These are phyloP conservation scores for Sarocladium brachiariae DNA, from an alignment of 2,329 filamentous ascomycete genomes.

Conservation along the genomic window DNA sequence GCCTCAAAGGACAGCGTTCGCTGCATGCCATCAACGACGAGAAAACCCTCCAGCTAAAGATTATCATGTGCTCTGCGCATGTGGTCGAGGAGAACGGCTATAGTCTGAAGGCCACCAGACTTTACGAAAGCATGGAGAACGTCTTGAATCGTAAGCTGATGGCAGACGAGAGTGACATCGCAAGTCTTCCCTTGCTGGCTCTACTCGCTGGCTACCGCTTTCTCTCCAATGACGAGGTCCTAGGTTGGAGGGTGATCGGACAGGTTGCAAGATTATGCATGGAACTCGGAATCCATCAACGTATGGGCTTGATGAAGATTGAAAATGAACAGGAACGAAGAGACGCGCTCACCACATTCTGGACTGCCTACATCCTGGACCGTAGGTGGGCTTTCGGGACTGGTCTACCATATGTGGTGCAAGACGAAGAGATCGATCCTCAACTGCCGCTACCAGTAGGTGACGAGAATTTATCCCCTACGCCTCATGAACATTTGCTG, in stretches of 20 bases:
- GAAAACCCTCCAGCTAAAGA: conserved; percentile 66
- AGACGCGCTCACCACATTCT: conserved; percentile 68
- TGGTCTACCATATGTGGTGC: conserved; percentile 76
- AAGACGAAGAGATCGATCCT: conserved; percentile 80
- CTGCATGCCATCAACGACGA: conserved; percentile 37
- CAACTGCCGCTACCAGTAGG: conserved; percentile 71
- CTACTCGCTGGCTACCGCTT: conserved; percentile 66
- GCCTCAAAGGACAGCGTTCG: conserved; percentile 27
- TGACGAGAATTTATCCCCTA: conserved; percentile 8
- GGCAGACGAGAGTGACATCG: conserved; percentile 41
- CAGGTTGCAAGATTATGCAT: conserved; percentile 73
- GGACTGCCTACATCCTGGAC: conserved; percentile 81
- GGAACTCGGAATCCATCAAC: conserved; percentile 76
- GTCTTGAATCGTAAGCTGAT: conserved; percentile 61
- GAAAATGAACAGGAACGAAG: conserved; percentile 60
- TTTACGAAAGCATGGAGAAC: conserved; percentile 72
- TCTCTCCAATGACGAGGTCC: conserved; percentile 74
- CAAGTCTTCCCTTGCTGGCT: conserved; percentile 43
- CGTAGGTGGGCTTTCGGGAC: conserved; percentile 86
- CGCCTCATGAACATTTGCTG: conserved; percentile 10
- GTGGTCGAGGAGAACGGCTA: conserved; percentile 73
- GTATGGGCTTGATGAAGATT: conserved; percentile 65
- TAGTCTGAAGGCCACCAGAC: conserved; percentile 62
- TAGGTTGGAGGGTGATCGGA: conserved; percentile 83
- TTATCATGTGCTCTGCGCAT: conserved; percentile 73